These are phyloP conservation scores for Didymella sp. DNA, from an alignment of 2,329 filamentous ascomycete species.

Conservation along the genomic window DNA sequence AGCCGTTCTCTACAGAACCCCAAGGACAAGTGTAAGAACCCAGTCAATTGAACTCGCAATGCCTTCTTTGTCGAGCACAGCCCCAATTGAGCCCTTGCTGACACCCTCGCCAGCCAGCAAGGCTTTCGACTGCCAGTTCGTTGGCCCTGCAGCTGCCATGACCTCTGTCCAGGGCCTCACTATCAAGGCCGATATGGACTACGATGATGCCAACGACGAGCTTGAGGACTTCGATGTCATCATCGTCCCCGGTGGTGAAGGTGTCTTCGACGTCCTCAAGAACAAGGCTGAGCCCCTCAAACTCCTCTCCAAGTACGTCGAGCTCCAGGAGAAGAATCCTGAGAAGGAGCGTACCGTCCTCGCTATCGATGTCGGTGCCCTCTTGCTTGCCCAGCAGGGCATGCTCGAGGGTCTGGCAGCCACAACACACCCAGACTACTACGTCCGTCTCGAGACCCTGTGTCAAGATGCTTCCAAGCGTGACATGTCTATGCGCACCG, in stretches of 20 bases:
- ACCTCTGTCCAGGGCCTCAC: constrained; percentile 69
- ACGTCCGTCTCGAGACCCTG: constrained; percentile 81
- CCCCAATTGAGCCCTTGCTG: constrained; percentile 24
- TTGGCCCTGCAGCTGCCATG: constrained; percentile 55
- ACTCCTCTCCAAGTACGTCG: constrained; percentile 77
- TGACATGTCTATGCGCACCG: constrained; percentile 76
- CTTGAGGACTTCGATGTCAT: constrained; percentile 81
- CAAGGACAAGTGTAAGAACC: constrained; percentile 58
- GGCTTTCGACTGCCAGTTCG: constrained; percentile 62
- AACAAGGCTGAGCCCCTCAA: constrained; percentile 65
- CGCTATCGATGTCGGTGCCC: constrained; percentile 78
- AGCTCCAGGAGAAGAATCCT: constrained; percentile 80
- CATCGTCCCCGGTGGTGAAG: constrained; percentile 76
- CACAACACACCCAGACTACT: constrained; percentile 81
- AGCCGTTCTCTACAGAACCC: constrained; percentile 61
- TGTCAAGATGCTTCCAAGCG: constrained; percentile 76
- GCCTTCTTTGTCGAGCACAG: not conserved
- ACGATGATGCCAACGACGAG: constrained; percentile 76
- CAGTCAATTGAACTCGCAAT: constrained; percentile 5
- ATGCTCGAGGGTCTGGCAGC: constrained; percentile 80
- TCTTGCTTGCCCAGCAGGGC: constrained; percentile 78
- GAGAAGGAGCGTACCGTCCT: constrained; percentile 81
- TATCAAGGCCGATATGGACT: constrained; percentile 76
- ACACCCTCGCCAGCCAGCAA: constrained; percentile 54
- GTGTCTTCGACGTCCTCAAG: constrained; percentile 67